Conservation (phyloP, 129 eudicot genomes). For the Arctium minus region DNA sequence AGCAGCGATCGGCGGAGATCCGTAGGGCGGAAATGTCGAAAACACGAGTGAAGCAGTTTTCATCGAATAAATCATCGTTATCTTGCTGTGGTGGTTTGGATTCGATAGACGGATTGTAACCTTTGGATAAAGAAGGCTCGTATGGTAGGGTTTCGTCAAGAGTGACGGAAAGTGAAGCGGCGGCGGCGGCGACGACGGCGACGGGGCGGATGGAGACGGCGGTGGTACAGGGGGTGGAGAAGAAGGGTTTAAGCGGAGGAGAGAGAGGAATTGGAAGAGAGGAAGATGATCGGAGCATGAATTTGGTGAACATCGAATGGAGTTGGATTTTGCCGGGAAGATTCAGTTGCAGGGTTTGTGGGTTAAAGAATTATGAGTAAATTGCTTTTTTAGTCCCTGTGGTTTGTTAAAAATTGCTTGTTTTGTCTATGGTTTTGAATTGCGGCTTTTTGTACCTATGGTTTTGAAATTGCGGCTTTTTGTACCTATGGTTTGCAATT, state of each 20-base stretch:
- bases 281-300: constrained; percentile 46
- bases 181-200: constrained; percentile 27
- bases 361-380: too few relatives aligned
- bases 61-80: constrained; percentile 30
- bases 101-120: constrained; percentile 20
- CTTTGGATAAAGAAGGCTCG: constrained; percentile 83
- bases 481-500: too few relatives aligned
- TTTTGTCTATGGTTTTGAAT: too few relatives aligned
- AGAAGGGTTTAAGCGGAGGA: constrained; percentile 26
- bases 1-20: constrained; percentile 66
- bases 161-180: constrained; percentile 22
- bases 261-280: constrained; percentile 13
- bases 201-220: constrained; percentile 19
- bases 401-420: too few relatives aligned
- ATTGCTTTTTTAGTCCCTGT: not conserved
- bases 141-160: constrained; percentile 33
- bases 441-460: too few relatives aligned
- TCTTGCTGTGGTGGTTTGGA: not conserved
- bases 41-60: constrained; percentile 52
- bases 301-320: constrained; percentile 36
- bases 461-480: too few relatives aligned
- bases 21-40: constrained; percentile 68
- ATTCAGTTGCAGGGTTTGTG: constrained; percentile 3
- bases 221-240: constrained; percentile 12
- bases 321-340: constrained; percentile 9